Evolutionary conservation across 129 eudicot species (phyloP).

Genomic region (Helianthus annuus): DNA sequence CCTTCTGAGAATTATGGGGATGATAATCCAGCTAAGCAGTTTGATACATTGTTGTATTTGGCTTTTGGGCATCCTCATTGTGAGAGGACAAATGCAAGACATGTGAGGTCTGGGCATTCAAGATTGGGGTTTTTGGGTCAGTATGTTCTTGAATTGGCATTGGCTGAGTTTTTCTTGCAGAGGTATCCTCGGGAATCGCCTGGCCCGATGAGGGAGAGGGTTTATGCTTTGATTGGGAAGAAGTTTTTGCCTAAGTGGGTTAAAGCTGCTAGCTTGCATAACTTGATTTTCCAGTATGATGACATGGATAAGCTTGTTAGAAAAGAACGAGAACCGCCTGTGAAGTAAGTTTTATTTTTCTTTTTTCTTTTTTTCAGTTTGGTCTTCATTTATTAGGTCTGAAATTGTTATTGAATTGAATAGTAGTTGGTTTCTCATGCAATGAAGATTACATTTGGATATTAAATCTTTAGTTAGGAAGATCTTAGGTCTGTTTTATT

Average conservation of each 20-base stretch:
- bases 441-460: not conserved
- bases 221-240: constrained; percentile 89
- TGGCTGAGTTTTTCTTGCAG: constrained; percentile 96
- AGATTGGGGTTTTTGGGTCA: constrained; percentile 84
- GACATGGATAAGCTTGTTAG: constrained; percentile 80
- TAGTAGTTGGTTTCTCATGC: not conserved
- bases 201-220: constrained; percentile 98
- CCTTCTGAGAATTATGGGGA: constrained; percentile 77
- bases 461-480: not conserved
- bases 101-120: constrained; percentile 88
- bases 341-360: constrained; percentile 69
- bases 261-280: constrained; percentile 94
- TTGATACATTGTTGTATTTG: constrained; percentile 85
- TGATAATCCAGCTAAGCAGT: constrained; percentile 96
- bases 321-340: constrained; percentile 84
- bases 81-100: constrained; percentile 83
- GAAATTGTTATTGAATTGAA: constrained; percentile 15
- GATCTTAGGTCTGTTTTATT: not conserved
- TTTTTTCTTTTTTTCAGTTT: not conserved
- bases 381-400: not conserved
- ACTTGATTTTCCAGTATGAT: constrained; percentile 85
- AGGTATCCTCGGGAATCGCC: constrained; percentile 97
- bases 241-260: constrained; percentile 91
- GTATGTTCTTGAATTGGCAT: constrained; percentile 81
- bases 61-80: constrained; percentile 96